Evolutionary conservation across 2,329 filamentous ascomycete genomes (phyloP).

Genomic region (Hypoxylon sp.): DNA sequence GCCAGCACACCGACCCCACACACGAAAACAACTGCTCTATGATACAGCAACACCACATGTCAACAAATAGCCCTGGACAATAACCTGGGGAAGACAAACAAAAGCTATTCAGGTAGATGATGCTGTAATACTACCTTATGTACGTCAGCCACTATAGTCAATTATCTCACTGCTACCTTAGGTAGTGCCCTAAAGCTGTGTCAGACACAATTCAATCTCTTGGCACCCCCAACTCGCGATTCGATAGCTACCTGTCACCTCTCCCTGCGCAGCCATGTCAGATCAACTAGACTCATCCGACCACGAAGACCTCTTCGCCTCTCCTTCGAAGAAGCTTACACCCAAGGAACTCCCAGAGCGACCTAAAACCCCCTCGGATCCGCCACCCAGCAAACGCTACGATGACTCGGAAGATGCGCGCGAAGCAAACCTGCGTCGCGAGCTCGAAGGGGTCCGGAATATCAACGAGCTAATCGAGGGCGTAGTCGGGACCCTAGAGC

Average conservation of each 20-base stretch:
- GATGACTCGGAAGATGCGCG: constrained; percentile 70
- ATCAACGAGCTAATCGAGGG: constrained; percentile 91
- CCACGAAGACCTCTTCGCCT: constrained; percentile 62
- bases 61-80: constrained; percentile 27
- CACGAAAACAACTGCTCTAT: constrained; percentile 31
- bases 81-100: constrained; percentile 14
- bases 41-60: constrained; percentile 27
- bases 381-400: constrained; percentile 52
- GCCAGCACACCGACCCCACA: constrained; percentile 45
- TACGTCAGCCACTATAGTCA: constrained; percentile 19
- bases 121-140: background rate
- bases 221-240: constrained; percentile 6
- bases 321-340: constrained; percentile 54
- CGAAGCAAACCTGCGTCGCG: constrained; percentile 79
- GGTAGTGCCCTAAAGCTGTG: background rate
- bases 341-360: constrained; percentile 54
- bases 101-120: constrained; percentile 3
- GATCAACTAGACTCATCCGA: constrained; percentile 61
- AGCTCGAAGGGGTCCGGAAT: constrained; percentile 84
- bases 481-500: constrained; percentile 76
- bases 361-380: constrained; percentile 62
- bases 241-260: constrained; percentile 29
- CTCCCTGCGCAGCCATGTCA: constrained; percentile 53
- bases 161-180: background rate
- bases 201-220: constrained; percentile 20